phyloP scores from a whole-genome alignment of 2,329 filamentous ascomycete genomes.

The Biscogniauxia mediterranea region DNA sequence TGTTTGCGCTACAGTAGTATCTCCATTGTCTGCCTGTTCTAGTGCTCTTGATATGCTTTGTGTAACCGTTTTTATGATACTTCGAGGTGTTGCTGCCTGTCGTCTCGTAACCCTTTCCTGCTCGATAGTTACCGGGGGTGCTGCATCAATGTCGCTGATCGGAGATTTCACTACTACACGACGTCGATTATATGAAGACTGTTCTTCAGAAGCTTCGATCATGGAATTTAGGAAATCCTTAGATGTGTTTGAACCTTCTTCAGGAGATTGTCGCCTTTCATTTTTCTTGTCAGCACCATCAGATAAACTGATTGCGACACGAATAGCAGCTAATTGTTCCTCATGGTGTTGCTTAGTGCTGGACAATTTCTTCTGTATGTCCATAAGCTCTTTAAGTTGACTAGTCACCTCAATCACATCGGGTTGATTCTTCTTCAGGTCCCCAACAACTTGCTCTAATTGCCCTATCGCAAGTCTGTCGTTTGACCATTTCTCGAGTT shows the following conservation, averaged over 20 bases:
- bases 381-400: constrained; percentile 19
- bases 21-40: constrained; percentile 10
- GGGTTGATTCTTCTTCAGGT: constrained; percentile 18
- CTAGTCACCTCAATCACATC: constrained; percentile 16
- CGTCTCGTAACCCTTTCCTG: constrained; percentile 29
- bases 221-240: neutral
- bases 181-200: constrained; percentile 16
- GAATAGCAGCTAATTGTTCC: neutral
- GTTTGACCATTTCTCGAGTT: constrained; percentile 22
- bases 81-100: constrained; percentile 19
- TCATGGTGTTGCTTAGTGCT: constrained; percentile 19
- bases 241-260: neutral
- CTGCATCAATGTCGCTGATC: constrained; percentile 17
- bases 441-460: constrained; percentile 18
- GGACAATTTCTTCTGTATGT: constrained; percentile 21
- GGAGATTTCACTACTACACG: constrained; percentile 28
- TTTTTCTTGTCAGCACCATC: neutral
- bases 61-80: constrained; percentile 29
- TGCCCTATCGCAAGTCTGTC: constrained; percentile 18
- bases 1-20: constrained; percentile 3
- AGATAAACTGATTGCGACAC: neutral
- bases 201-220: neutral
- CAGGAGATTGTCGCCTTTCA: neutral
- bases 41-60: constrained; percentile 13
- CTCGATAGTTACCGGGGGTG: constrained; percentile 28